Percentiles rank a stretch among this genome's conserved stretches.
These are phyloP conservation scores for Candida sphagnicola DNA, from an alignment of 805 yeast species.

Conservation along the genomic window DNA sequence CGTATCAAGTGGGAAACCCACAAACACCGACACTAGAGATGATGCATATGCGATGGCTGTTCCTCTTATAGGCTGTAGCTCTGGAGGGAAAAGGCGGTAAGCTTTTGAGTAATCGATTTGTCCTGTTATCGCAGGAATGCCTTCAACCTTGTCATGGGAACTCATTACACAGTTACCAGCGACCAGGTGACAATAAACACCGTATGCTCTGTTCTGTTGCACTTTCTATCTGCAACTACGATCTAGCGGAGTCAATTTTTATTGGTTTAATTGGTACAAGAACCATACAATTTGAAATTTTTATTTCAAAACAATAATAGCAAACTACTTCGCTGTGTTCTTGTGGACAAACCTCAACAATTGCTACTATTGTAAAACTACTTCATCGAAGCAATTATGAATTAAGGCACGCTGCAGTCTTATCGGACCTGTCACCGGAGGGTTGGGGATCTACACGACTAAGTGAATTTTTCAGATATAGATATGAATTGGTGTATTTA, in stretches of 20 bases:
- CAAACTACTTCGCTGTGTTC: no score
- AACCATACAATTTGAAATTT: no score
- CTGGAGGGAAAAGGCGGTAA: slow-evolving; percentile 44
- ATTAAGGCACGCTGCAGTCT: neutral
- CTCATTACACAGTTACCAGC: neutral
- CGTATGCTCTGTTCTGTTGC: neutral
- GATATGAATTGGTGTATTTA: no score
- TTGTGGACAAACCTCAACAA: no score
- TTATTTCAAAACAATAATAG: no score
- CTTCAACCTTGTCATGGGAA: slow-evolving; percentile 8
- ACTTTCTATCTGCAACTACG: no score
- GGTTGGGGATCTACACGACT: neutral
- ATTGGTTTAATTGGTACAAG: no score
- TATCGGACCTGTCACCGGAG: neutral
- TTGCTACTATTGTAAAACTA: no score
- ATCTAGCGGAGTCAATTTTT: no score
- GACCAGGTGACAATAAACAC: neutral
- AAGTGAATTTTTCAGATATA: no score
- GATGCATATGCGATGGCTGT: slow-evolving; percentile 62
- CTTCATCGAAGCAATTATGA: no score
- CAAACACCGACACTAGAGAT: slow-evolving; percentile 57
- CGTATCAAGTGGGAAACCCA: slow-evolving; percentile 87
- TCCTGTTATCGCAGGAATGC: slow-evolving; percentile 60
- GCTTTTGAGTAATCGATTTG: slow-evolving; percentile 44
- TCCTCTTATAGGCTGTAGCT: slow-evolving; percentile 49